Evolutionary conservation across 768 basidiomycete species (phyloP).

Genomic region (Boletales sp.): DNA sequence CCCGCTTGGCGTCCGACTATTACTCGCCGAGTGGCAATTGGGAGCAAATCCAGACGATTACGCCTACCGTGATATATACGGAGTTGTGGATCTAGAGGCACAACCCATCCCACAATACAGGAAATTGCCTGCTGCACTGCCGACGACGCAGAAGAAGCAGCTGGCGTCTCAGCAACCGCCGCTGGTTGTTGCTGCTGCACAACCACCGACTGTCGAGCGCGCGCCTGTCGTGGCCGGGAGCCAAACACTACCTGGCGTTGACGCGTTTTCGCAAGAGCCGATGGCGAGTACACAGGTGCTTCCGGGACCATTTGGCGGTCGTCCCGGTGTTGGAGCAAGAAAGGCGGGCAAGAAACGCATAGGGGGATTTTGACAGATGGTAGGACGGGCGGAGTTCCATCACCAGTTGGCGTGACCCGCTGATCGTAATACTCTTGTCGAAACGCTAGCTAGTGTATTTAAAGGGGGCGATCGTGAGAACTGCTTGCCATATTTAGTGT

Average conservation of each 20-base stretch:
- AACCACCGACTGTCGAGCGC: slow-evolving; percentile 10
- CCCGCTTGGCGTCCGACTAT: slow-evolving; percentile 55
- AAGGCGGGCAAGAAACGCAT: slow-evolving; percentile 62
- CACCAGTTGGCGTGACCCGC: background rate
- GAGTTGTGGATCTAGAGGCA: slow-evolving; percentile 23
- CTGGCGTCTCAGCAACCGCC: slow-evolving; percentile 35
- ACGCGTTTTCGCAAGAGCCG: slow-evolving; percentile 38
- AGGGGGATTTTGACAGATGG: slow-evolving; percentile 60
- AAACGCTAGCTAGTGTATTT: too few relatives aligned
- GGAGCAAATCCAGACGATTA: slow-evolving; percentile 50
- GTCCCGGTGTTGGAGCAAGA: slow-evolving; percentile 41
- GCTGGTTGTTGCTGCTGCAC: slow-evolving; percentile 32
- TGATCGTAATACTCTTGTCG: too few relatives aligned
- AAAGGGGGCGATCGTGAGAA: too few relatives aligned
- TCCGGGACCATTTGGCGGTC: slow-evolving; percentile 69
- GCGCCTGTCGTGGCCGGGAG: slow-evolving; percentile 4
- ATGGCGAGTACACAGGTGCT: slow-evolving; percentile 67
- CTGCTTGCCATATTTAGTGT: too few relatives aligned
- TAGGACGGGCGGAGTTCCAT: background rate
- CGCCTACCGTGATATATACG: slow-evolving; percentile 55
- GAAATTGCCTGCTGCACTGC: slow-evolving; percentile 1
- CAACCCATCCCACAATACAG: slow-evolving; percentile 12
- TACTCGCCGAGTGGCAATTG: slow-evolving; percentile 67
- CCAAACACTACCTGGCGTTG: slow-evolving; percentile 6
- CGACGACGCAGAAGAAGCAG: slow-evolving; percentile 20